These are phyloP conservation scores for Pythium rhizo-oryzae DNA, from an alignment of 352 stramenopile genomes.

Conservation along the genomic window DNA sequence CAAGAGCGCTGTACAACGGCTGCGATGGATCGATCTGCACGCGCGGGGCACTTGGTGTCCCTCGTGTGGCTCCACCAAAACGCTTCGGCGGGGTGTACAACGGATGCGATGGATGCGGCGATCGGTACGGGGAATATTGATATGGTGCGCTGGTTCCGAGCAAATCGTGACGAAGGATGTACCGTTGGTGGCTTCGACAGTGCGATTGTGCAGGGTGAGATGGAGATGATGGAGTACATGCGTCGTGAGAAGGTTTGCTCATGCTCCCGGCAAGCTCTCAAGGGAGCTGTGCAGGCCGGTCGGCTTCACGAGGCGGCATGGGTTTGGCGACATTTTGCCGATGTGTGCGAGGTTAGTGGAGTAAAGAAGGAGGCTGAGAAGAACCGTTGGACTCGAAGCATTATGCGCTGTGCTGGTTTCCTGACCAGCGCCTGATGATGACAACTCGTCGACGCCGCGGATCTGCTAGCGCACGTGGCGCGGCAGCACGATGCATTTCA, in stretches of 20 bases:
- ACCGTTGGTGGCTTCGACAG: neutral
- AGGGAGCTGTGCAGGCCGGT: neutral
- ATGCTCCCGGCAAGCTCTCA: neutral
- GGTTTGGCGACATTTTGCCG: neutral
- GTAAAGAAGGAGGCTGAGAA: too few relatives aligned
- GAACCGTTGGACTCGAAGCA: too few relatives aligned
- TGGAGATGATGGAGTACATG: neutral
- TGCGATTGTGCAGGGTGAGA: neutral
- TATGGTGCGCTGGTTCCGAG: constrained; percentile 1
- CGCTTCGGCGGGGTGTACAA: neutral
- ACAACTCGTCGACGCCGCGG: too few relatives aligned
- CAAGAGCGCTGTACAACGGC: neutral
- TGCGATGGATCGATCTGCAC: neutral
- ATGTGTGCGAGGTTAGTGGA: neutral
- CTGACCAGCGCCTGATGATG: too few relatives aligned
- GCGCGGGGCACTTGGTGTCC: neutral
- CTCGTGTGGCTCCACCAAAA: neutral
- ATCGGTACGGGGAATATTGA: neutral
- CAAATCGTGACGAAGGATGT: neutral
- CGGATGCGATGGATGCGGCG: neutral
- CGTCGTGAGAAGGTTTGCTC: neutral
- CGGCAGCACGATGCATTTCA: too few relatives aligned
- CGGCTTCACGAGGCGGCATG: neutral
- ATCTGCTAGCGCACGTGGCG: too few relatives aligned
- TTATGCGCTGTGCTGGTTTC: too few relatives aligned